Base-by-base conservation (phyloP, 202 grass and related monocot genomes). In the Panicum virgatum region DNA sequence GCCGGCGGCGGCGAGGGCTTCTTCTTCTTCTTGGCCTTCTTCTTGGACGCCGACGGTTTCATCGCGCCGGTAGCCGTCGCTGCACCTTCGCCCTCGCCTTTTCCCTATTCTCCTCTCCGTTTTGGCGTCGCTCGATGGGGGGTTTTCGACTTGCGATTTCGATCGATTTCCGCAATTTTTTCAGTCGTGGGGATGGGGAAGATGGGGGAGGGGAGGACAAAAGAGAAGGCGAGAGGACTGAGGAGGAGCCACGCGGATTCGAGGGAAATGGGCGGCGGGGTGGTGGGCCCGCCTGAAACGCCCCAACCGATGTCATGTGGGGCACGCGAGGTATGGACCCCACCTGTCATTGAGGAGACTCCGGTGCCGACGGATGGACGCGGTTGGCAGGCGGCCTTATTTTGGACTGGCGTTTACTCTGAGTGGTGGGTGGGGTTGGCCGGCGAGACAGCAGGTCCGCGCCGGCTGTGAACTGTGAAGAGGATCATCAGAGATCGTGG, bases 11-110 rank as follows among this genome's bases (percentile, higher is more conserved):
- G 48, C 7, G 87, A 54, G 66, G 83, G 54, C 65, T 80, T 79
- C 86, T 84, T 85, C 82, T 85, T 90, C 72, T 80, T 87, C 58
- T 80, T 89, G 10, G 74, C 74, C 83, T 86, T 94, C 75, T 89
- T 93, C 92, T 93, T 69, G 23, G 50, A 40, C 37, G 37, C 7
- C 23, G 90, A 63, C n/a, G 92, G 79, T 29, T 82, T 93, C 91
- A 97, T 97, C 39, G 62, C 62, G 72, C 69, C 70, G 72, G 34
- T 9, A 56, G 70, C 53, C 69, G 53, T 48, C 13, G 42, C 18
- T 74, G 9, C 45, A 27, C 26, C 14, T 48, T 15, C 27, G 69
- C 2, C 27, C 12, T n/a, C n/a, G n/a, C n/a, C n/a, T 18, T 1
- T 52, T 1, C 20, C 40, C 63, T 8, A 15, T 56, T 16, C 25